Conservation (phyloP, 345 rosid genomes). For the Alliaria petiolata region DNA sequence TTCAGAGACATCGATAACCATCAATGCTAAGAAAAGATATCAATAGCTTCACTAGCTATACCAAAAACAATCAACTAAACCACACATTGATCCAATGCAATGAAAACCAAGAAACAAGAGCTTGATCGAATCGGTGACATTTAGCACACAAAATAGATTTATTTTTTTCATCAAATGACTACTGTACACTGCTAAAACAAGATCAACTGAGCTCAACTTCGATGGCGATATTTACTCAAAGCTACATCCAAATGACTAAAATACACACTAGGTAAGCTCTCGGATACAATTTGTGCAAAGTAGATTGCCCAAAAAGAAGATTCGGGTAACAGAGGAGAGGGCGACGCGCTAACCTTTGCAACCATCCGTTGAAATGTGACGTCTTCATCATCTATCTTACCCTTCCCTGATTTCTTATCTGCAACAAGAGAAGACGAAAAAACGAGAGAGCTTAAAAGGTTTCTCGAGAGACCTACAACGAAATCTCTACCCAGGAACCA, state of each 20-base stretch:
- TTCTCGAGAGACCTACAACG: background rate
- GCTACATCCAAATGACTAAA: background rate
- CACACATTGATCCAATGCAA: too few species aligned
- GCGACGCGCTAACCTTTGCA: constrained; percentile 93
- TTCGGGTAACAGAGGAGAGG: constrained; percentile 35
- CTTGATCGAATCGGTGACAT: background rate
- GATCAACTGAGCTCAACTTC: background rate
- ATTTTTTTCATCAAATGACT: background rate
- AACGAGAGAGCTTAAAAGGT: background rate
- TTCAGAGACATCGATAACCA: background rate
- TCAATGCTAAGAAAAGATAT: too few species aligned
- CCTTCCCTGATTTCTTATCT: constrained; percentile 92
- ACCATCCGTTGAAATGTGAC: constrained; percentile 97
- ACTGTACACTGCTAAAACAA: background rate
- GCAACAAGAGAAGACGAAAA: background rate
- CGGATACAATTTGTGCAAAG: background rate
- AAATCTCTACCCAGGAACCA: background rate
- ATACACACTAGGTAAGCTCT: too few species aligned
- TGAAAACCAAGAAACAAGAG: background rate
- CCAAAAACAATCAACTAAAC: too few species aligned
- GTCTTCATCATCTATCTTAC: constrained; percentile 92
- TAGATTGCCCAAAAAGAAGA: background rate
- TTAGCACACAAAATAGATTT: background rate
- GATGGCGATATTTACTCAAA: background rate
- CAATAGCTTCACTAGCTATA: too few species aligned